phyloP scores from a whole-genome alignment of 2,329 filamentous ascomycete species.

The Exophiala mesophila region DNA sequence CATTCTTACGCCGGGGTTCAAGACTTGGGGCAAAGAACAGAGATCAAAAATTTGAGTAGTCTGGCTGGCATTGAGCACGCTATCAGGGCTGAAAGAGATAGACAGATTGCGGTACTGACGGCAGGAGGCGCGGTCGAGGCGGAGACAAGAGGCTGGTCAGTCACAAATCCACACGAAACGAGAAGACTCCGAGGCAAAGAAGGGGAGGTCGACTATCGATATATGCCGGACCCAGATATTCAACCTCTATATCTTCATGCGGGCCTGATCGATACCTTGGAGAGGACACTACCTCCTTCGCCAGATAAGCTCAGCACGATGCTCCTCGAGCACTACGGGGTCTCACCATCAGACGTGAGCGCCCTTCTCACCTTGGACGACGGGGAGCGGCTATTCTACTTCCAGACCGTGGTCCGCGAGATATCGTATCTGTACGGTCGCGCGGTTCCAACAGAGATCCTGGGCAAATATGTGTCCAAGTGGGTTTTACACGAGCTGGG shows the following conservation, averaged over 20 bases:
- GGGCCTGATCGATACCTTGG: constrained; percentile 63
- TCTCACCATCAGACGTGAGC: constrained; percentile 77
- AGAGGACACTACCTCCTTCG: constrained; percentile 59
- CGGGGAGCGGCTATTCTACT: constrained; percentile 76
- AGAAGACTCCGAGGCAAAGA: constrained; percentile 82
- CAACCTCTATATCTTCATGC: constrained; percentile 69
- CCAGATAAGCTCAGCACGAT: constrained; percentile 66
- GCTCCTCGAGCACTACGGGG: constrained; percentile 58
- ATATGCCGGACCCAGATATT: constrained; percentile 96
- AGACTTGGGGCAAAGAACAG: constrained; percentile 77
- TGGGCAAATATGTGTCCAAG: constrained; percentile 53
- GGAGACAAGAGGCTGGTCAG: constrained; percentile 89
- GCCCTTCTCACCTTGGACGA: constrained; percentile 72
- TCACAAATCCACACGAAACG: constrained; percentile 72
- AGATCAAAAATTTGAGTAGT: constrained; percentile 95
- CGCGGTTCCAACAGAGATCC: constrained; percentile 28
- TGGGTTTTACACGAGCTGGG: constrained; percentile 74
- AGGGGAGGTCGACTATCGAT: constrained; percentile 94
- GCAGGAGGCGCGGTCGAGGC: constrained; percentile 69
- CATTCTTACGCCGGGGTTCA: constrained; percentile 54
- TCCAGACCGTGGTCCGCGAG: constrained; percentile 45
- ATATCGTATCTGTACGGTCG: constrained; percentile 29
- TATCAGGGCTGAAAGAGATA: constrained; percentile 81
- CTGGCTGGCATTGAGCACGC: constrained; percentile 95
- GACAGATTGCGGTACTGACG: constrained; percentile 78